Evolutionary conservation across 1,139 yeast species (phyloP).

Genomic region (Candida buenavistaensis): DNA sequence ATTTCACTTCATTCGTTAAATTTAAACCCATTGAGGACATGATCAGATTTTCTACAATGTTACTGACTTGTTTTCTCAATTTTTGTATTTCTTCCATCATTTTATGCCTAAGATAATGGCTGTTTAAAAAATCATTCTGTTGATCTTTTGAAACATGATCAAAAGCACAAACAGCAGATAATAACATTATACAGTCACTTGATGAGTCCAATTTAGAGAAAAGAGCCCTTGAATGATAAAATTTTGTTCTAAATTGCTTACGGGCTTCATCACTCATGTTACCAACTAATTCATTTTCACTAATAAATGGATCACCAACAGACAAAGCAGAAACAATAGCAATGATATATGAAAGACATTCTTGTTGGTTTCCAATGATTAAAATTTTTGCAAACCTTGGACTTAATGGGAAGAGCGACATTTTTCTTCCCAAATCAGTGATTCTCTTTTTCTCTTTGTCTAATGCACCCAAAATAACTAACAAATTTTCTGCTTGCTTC

Average conservation of each 20-base stretch:
- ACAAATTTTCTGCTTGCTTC: conserved; percentile 62
- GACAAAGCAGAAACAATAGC: conserved; percentile 92
- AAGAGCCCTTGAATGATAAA: conserved; percentile 53
- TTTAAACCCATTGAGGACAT: conserved; percentile 55
- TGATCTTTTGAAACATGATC: conserved; percentile 66
- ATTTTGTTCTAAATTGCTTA: conserved; percentile 45
- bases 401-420: conserved; percentile 90
- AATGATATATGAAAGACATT: conserved; percentile 81
- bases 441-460: conserved; percentile 48
- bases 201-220: conserved; percentile 68
- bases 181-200: conserved; percentile 72
- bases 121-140: conserved; percentile 46
- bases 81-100: conserved; percentile 84
- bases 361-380: conserved; percentile 82
- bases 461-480: conserved; percentile 79
- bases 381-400: conserved; percentile 93
- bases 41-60: conserved; percentile 63
- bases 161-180: conserved; percentile 86
- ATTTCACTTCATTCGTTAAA: conserved; percentile 40
- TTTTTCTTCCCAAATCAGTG: conserved; percentile 78
- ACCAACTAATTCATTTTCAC: conserved; percentile 59
- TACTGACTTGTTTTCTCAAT: conserved; percentile 73
- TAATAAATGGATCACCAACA: conserved; percentile 88
- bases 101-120: conserved; percentile 67
- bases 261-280: conserved; percentile 25